These are phyloP conservation scores for Talaromyces verruculosus DNA, from an alignment of 2,329 filamentous ascomycete species.

Conservation along the genomic window DNA sequence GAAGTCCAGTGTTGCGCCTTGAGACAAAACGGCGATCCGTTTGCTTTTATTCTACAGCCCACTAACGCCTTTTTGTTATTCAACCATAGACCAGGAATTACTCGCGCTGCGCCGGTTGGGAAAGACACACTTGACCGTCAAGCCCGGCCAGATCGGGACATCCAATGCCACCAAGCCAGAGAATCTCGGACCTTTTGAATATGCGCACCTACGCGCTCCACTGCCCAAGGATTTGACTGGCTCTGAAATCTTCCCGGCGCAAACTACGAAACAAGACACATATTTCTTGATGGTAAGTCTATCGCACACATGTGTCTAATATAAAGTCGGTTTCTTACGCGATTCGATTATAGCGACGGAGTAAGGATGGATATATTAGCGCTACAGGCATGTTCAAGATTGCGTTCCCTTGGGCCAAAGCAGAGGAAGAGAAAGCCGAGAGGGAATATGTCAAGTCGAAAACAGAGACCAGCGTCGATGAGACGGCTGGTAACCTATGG, in stretches of 20 bases:
- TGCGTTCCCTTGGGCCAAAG: conserved; percentile 64
- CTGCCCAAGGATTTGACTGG: conserved; percentile 82
- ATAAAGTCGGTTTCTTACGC: not conserved
- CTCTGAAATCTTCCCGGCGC: conserved; percentile 88
- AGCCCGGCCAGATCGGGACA: conserved; percentile 70
- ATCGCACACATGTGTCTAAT: not conserved
- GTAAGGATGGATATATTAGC: conserved; percentile 65
- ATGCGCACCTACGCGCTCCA: conserved; percentile 90
- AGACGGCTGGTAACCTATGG: conserved; percentile 97
- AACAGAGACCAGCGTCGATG: conserved; percentile 77
- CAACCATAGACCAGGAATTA: conserved; percentile 64
- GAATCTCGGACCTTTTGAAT: conserved; percentile 84
- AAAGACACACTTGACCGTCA: conserved; percentile 85
- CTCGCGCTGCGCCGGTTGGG: conserved; percentile 83
- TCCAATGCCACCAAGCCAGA: conserved; percentile 70
- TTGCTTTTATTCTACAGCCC: not conserved
- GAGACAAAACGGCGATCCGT: conserved; percentile 18
- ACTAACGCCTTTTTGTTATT: conserved; percentile 22
- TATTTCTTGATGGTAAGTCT: conserved; percentile 85
- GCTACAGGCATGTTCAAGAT: conserved; percentile 71
- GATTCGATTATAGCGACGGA: conserved; percentile 53
- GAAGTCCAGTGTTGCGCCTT: not conserved
- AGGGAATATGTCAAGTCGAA: conserved; percentile 79
- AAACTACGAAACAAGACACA: conserved; percentile 64
- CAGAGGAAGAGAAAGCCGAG: conserved; percentile 59